Conservation (phyloP, 495 filamentous ascomycete genomes). For the Pyrenula massariospora region DNA sequence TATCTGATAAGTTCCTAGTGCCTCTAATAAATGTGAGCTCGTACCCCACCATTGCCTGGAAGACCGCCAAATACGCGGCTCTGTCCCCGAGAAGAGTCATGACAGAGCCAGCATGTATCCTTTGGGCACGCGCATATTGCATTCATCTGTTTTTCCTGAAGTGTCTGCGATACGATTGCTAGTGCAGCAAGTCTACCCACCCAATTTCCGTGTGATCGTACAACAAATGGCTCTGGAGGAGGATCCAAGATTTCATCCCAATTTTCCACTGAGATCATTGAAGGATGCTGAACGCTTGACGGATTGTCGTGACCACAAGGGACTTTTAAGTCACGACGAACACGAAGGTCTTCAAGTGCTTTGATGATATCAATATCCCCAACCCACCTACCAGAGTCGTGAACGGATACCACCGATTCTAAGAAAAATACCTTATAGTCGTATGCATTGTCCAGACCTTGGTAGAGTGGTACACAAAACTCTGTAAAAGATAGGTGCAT, state of each 20-base stretch:
- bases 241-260: constrained; percentile 14
- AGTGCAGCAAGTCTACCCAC: constrained; percentile 9
- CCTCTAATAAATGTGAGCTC: background rate
- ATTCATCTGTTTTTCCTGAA: background rate
- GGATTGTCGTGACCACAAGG: background rate
- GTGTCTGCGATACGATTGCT: constrained; percentile 1
- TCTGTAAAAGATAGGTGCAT: constrained; percentile 29
- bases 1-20: too few relatives aligned
- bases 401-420: constrained; percentile 18
- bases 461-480: constrained; percentile 13
- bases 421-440: constrained; percentile 16
- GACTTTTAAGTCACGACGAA: background rate
- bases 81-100: constrained; percentile 1
- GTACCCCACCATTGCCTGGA: background rate
- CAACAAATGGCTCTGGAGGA: constrained; percentile 2
- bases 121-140: background rate
- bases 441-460: constrained; percentile 6
- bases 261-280: constrained; percentile 8
- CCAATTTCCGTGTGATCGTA: constrained; percentile 12
- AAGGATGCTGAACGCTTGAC: background rate
- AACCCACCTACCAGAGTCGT: constrained; percentile 22
- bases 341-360: background rate
- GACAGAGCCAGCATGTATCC: constrained; percentile 2
- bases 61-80: background rate
- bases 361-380: constrained; percentile 22